Evolutionary conservation across 371 early-diverging fungal species (phyloP), one percentile per base, ranked within the genome.

Genomic region (Mortierella sp.): DNA sequence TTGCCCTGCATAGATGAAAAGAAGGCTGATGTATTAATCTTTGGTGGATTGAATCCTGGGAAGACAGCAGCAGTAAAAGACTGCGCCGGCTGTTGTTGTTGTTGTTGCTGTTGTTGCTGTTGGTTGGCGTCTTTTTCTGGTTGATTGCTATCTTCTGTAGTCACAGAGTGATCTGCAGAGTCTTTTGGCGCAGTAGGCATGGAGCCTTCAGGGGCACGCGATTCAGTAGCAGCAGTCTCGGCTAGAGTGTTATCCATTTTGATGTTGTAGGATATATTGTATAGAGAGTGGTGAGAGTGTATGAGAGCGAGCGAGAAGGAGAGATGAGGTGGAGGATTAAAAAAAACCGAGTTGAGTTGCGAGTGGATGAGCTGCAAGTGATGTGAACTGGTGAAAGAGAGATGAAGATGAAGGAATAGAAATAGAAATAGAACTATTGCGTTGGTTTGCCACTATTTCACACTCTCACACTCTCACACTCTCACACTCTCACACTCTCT

Each of bases 1-100:
- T 78, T 78, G 65, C 78, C 78, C 64, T 72, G 81, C 72, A 75
- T 68, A 4, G 45, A 81, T 0, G 81, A 81, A 47, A 81, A 81
- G 66, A 81, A 81, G 47, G 66, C 68, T 2, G 79, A 57, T 24
- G 81, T 79, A 51, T 64, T 74, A 64, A 79, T 39, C 30, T 79
- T 79, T 20, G 79, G 72, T 8, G 79, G 64, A 22, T 66, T 70
- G 28, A 75, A 81, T 2, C 64, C 71, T 37, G 73, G 68, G 55
- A 65, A 70, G 39, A 69, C 63, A 3, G 76, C 70, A 20, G 62
- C 52, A 0, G 73, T 43, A 24, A 72, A 75, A 9, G 81, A 66
- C 37, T 73, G 79, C 14, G 49, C 65, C 20, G 45, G 30, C 39
- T 60, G 61, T 24, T 35, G 20, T 35, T 37, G 39, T 40, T 9